Evolutionary conservation across 805 yeast species (phyloP), one percentile per base, ranked within the genome.

Genomic region (Wickerhamomyces bovis): DNA sequence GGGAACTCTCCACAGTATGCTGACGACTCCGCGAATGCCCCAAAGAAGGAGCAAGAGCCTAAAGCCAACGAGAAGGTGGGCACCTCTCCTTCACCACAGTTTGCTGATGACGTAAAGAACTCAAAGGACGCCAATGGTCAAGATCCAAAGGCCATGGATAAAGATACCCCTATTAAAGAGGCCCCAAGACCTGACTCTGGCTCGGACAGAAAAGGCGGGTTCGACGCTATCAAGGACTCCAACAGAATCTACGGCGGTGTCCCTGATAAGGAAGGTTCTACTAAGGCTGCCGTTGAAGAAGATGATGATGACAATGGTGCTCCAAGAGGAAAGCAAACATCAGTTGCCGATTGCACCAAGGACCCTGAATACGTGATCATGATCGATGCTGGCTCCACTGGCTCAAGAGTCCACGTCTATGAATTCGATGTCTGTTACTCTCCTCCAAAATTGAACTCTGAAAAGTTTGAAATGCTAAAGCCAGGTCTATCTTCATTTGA

Each of bases 371-470:
- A 76, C 57, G 97, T 90, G 26, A 77, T 94, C 21, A 89, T 94
- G 97, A 73, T 94, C 47, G 99, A 94, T 71, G 99, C 99, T 8
- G 99, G 99, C 9, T 90, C 98, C 1, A 85, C 96, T 15, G 99
- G 99, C 28, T 89, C 97, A 15, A 82, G 99, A 65, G 86, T 94
- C 36, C 99, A 95, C 66, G 83, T 94, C 42, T 94, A 95, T 68
- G 81, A 85, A 57, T 94, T 94, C 70, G 87, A 89, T 69, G 81
- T 88, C 46, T 90, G 98, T 63, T 73, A 73, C 42, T 78, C 85
- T 35, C 92, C 96, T 46, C 98, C 99, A 39, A 74, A 70, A 48
- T 80, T 94, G 55, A 67, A 89, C 46, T 71, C 75, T 42, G 99
- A 94, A 70, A 78, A 76, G 45, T 94, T 94, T 65, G 72, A 89